Conservation (phyloP, 768 basidiomycete genomes). For the Xerocomellus dryophilus region DNA sequence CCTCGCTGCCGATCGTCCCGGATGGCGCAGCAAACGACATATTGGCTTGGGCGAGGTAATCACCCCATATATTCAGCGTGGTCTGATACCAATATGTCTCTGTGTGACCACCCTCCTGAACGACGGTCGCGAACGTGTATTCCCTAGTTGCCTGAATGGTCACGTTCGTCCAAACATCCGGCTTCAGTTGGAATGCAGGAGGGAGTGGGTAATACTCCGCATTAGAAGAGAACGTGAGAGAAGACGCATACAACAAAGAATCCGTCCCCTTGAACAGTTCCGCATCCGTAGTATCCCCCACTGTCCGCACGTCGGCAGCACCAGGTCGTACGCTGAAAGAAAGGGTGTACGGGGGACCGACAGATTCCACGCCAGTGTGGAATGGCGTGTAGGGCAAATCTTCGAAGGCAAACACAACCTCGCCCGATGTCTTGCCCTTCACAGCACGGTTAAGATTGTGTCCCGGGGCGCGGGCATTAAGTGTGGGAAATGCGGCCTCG, state of each 20-base stretch:
- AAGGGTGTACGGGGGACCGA: slow-evolving; percentile 44
- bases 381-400: slow-evolving; percentile 19
- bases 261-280: slow-evolving; percentile 37
- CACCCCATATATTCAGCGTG: slow-evolving; percentile 40
- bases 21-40: slow-evolving; percentile 46
- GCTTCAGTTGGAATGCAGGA: slow-evolving; percentile 26
- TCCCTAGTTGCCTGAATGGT: slow-evolving; percentile 37
- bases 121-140: slow-evolving; percentile 34
- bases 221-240: slow-evolving; percentile 40
- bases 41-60: slow-evolving; percentile 37
- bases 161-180: slow-evolving; percentile 33
- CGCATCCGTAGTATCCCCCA: slow-evolving; percentile 14
- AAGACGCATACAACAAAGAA: slow-evolving; percentile 35
- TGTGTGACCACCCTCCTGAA: slow-evolving; percentile 11
- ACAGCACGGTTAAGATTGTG: slow-evolving; percentile 44
- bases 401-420: slow-evolving; percentile 31
- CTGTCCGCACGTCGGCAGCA: slow-evolving; percentile 10
- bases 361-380: slow-evolving; percentile 33
- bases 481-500: slow-evolving; percentile 32
- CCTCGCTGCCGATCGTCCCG: slow-evolving; percentile 33
- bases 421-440: slow-evolving; percentile 20
- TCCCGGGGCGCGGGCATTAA: slow-evolving; percentile 41
- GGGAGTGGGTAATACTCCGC: slow-evolving; percentile 37
- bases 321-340: slow-evolving; percentile 38
- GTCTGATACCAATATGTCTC: slow-evolving; percentile 35